Conservation (phyloP, 805 yeast genomes). For the Kodamaea nitidulidarum region DNA sequence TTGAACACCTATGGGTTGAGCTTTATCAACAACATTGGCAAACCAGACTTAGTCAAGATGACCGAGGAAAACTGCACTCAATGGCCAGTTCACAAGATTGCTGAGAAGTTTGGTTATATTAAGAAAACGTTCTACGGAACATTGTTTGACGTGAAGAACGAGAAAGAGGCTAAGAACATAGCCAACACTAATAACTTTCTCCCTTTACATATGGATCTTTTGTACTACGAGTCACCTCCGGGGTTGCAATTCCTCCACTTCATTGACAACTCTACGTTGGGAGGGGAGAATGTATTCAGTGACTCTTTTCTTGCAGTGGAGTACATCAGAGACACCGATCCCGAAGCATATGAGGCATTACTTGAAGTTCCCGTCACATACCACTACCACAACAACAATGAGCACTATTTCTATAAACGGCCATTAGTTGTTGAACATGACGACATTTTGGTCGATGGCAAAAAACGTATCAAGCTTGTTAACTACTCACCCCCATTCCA, state of each 20-base stretch:
- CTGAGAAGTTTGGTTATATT: constrained; percentile 60
- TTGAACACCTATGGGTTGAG: constrained; percentile 56
- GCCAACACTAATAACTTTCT: constrained; percentile 63
- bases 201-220: constrained; percentile 74
- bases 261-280: constrained; percentile 49
- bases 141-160: constrained; percentile 60
- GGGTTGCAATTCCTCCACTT: constrained; percentile 70
- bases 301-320: constrained; percentile 68
- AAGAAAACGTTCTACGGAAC: constrained; percentile 70
- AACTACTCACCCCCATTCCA: constrained; percentile 83
- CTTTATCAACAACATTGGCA: constrained; percentile 52
- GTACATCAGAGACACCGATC: constrained; percentile 51
- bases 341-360: constrained; percentile 60
- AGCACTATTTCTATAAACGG: constrained; percentile 57
- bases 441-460: constrained; percentile 13
- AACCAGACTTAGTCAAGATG: constrained; percentile 26
- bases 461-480: constrained; percentile 45
- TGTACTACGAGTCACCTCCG: constrained; percentile 78
- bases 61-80: constrained; percentile 37
- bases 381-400: constrained; percentile 60
- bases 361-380: constrained; percentile 61
- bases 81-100: constrained; percentile 40
- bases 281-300: constrained; percentile 67
- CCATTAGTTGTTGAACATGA: constrained; percentile 59
- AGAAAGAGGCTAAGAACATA: constrained; percentile 53